phyloP scores from a whole-genome alignment of 441 rosid genomes.

The Geranium incanum region DNA sequence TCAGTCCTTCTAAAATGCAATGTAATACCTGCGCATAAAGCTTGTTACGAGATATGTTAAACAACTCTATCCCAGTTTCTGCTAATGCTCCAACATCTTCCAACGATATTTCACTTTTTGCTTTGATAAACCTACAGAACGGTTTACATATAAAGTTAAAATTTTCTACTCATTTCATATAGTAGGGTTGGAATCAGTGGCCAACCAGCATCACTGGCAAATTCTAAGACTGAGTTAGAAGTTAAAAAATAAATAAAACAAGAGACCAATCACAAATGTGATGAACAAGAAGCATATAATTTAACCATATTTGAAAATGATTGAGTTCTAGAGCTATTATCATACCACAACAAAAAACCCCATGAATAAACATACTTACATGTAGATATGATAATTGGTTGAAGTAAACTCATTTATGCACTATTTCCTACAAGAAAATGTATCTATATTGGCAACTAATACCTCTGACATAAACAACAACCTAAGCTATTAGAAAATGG shows the following conservation, averaged over 20 bases:
- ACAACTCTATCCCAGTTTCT: slow-evolving; percentile 63
- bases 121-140: slow-evolving; percentile 66
- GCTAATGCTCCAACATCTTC: slow-evolving; percentile 69
- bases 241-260: no score
- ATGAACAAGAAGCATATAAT: background rate
- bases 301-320: background rate
- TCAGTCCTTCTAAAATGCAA: slow-evolving; percentile 10
- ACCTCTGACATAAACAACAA: background rate
- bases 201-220: background rate
- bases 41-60: slow-evolving; percentile 60
- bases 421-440: background rate
- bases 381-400: background rate
- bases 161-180: background rate
- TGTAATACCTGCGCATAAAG: slow-evolving; percentile 74
- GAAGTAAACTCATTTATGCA: background rate
- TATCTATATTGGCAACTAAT: background rate
- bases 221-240: background rate
- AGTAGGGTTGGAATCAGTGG: background rate
- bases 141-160: slow-evolving; percentile 16
- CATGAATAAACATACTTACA: background rate
- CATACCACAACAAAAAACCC: background rate
- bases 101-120: slow-evolving; percentile 76
- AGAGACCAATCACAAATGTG: no score
- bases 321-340: background rate
- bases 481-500: no score